Conservation (phyloP, 2,329 filamentous ascomycete genomes). For the Arthrobotrys conoides region DNA sequence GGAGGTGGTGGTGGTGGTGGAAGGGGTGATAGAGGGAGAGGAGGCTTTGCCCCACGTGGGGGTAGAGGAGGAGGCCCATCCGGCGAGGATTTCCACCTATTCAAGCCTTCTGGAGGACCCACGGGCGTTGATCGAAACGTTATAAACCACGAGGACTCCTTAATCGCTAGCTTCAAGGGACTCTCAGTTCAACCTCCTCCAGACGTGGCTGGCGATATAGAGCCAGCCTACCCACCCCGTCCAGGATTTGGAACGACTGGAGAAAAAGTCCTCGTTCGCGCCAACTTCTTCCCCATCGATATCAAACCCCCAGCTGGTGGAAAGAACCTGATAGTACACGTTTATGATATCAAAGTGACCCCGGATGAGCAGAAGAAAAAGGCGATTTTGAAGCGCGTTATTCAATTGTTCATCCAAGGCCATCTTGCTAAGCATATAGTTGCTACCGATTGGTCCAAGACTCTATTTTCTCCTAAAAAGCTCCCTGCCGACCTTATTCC, state of each 20-base stretch:
- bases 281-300: constrained; percentile 63
- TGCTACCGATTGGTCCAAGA: constrained; percentile 63
- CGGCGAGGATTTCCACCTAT: constrained; percentile 29
- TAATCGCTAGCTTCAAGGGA: constrained; percentile 62
- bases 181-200: constrained; percentile 34
- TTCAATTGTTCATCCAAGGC: constrained; percentile 59
- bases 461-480: constrained; percentile 60
- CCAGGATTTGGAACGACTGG: constrained; percentile 63
- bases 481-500: constrained; percentile 50
- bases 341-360: constrained; percentile 63
- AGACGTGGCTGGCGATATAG: constrained; percentile 43
- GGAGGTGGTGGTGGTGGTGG: constrained; percentile 60
- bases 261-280: constrained; percentile 62
- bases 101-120: constrained; percentile 56
- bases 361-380: constrained; percentile 63
- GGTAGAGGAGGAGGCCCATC: constrained; percentile 58
- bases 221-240: constrained; percentile 61
- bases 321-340: constrained; percentile 60
- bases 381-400: constrained; percentile 59
- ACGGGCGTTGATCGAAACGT: constrained; percentile 63
- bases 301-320: constrained; percentile 49
- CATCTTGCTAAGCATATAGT: constrained; percentile 50
- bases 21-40: constrained; percentile 63
- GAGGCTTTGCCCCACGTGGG: constrained; percentile 59
- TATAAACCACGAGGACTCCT: constrained; percentile 64